Evolutionary conservation across 1,139 yeast genomes (phyloP).

Genomic region (Williopsis jadinii): DNA sequence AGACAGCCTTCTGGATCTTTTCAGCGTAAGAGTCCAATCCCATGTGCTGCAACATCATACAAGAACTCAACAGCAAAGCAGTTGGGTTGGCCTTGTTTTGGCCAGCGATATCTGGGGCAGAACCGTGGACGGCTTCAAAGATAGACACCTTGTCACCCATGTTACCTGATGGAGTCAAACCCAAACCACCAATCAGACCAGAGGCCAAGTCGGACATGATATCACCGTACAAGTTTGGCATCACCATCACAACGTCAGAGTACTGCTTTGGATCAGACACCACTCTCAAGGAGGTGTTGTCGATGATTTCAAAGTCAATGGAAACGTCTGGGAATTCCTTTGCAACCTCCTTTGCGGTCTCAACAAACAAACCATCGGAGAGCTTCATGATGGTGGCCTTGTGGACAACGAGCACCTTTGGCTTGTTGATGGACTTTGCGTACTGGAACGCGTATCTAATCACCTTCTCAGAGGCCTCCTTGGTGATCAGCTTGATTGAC

Average conservation of each 20-base stretch:
- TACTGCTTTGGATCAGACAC: slow-evolving; percentile 86
- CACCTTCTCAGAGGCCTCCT: slow-evolving; percentile 92
- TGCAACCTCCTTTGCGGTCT: slow-evolving; percentile 83
- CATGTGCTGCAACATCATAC: slow-evolving; percentile 99
- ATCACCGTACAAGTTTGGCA: slow-evolving; percentile 99
- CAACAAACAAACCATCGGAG: slow-evolving; percentile 94
- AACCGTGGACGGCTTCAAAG: slow-evolving; percentile 98
- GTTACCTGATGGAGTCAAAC: slow-evolving; percentile 98
- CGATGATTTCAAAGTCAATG: slow-evolving; percentile 81
- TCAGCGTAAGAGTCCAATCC: slow-evolving; percentile 74
- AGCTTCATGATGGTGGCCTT: slow-evolving; percentile 98
- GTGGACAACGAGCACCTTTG: slow-evolving; percentile 91
- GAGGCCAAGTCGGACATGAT: slow-evolving; percentile 96
- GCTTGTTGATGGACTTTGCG: slow-evolving; percentile 84
- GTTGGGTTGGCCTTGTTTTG: slow-evolving; percentile 99
- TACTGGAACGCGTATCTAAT: slow-evolving; percentile 95
- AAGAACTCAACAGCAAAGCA: slow-evolving; percentile 88
- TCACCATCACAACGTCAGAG: slow-evolving; percentile 86
- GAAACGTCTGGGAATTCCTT: slow-evolving; percentile 88
- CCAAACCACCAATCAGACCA: slow-evolving; percentile 97
- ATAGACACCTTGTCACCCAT: slow-evolving; percentile 97
- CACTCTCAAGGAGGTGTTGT: slow-evolving; percentile 88
- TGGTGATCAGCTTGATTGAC: slow-evolving; percentile 94
- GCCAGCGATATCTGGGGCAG: slow-evolving; percentile 98
- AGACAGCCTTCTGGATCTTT: slow-evolving; percentile 81